Percentiles rank a stretch among this genome's conserved stretches.
phyloP scores from a whole-genome alignment of 2,329 filamentous ascomycete species.

The Berkeleyomyces rouxiae region DNA sequence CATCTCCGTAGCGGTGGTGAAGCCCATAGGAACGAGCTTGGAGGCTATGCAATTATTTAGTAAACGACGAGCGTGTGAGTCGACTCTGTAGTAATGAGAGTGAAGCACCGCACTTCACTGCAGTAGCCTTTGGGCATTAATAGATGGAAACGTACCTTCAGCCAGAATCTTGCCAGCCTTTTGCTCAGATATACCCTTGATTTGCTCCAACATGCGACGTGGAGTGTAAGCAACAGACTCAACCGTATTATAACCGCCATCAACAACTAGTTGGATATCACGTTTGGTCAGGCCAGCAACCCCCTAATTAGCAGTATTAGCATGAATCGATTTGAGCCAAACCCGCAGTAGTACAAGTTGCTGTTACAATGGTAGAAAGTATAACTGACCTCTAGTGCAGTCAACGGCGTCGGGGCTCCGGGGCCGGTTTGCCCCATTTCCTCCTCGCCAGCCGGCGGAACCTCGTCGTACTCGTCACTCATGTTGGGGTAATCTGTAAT shows the following conservation, averaged over 20 bases:
- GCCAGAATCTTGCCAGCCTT: constrained; percentile 83
- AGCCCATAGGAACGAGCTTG: constrained; percentile 95
- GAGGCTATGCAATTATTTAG: constrained; percentile 41
- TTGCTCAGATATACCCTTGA: constrained; percentile 95
- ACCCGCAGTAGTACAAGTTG: neutral
- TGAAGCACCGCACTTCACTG: neutral
- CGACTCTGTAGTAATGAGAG: neutral
- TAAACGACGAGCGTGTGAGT: neutral
- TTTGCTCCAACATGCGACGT: constrained; percentile 69
- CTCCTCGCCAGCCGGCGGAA: constrained; percentile 38
- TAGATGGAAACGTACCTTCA: constrained; percentile 46
- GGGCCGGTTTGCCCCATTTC: constrained; percentile 62
- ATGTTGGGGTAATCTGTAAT: constrained; percentile 19
- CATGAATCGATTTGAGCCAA: neutral
- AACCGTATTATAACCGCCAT: constrained; percentile 88
- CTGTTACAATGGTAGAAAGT: neutral
- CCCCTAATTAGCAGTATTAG: constrained; percentile 38
- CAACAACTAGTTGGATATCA: constrained; percentile 82
- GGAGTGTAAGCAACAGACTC: constrained; percentile 90
- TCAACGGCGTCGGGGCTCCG: constrained; percentile 81
- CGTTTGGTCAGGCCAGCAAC: constrained; percentile 80
- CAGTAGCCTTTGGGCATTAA: constrained; percentile 7
- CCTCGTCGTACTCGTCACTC: constrained; percentile 45
- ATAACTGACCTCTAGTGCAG: constrained; percentile 62
- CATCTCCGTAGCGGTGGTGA: constrained; percentile 98